Conservation (phyloP, 306 rosid genomes). For the Inga leiocalycina region DNA sequence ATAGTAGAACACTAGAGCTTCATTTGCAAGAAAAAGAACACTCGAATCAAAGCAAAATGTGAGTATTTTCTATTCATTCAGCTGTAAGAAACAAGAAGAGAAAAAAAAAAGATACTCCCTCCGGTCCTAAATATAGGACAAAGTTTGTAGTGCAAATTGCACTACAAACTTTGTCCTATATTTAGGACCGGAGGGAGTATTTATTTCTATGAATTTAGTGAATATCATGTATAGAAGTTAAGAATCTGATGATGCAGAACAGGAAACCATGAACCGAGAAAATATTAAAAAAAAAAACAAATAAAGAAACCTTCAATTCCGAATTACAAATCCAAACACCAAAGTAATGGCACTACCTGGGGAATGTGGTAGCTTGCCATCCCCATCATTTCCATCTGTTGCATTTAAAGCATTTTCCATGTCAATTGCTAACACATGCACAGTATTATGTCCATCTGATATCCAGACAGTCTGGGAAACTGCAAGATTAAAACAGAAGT, state of each 20-base stretch:
- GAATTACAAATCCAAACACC: background rate
- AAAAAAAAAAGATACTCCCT: conserved; percentile 4
- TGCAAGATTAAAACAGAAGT: conserved; percentile 44
- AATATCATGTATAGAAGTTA: conserved; percentile 22
- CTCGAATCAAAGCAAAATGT: conserved; percentile 4
- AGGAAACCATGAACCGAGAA: conserved; percentile 10
- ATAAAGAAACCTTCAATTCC: background rate
- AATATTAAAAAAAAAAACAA: background rate
- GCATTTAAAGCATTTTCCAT: conserved; percentile 50
- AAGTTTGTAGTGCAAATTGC: too few relatives aligned
- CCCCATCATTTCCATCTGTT: conserved; percentile 50
- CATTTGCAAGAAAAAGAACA: background rate
- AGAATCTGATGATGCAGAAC: background rate
- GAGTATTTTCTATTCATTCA: background rate
- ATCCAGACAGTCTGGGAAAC: conserved; percentile 82
- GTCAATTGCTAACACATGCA: conserved; percentile 63
- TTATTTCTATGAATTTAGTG: conserved; percentile 24
- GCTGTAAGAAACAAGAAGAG: background rate
- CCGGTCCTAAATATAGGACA: too few relatives aligned
- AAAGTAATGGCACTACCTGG: conserved; percentile 52
- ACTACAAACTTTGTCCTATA: too few relatives aligned
- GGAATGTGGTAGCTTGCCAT: conserved; percentile 51
- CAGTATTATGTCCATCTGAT: conserved; percentile 77
- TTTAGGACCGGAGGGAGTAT: too few relatives aligned
- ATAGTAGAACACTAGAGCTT: conserved; percentile 5